Conservation (phyloP, 2,329 filamentous ascomycete genomes). For the Helotiales sp. region DNA sequence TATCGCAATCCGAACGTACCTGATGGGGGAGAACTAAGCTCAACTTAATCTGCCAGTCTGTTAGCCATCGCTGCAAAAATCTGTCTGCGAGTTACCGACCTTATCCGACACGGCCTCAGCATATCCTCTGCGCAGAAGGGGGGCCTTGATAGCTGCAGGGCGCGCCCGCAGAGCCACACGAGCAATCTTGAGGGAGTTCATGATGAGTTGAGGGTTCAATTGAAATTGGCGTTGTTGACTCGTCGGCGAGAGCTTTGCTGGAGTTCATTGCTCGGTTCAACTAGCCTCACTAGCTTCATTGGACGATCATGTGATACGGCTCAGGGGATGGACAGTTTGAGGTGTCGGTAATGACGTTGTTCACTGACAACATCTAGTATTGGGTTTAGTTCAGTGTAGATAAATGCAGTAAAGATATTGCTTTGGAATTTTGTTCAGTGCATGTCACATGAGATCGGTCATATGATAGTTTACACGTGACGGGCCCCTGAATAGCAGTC, state of each 20-base stretch:
- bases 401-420: neutral
- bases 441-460: neutral
- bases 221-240: constrained; percentile 47
- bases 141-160: constrained; percentile 75
- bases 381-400: too few species aligned
- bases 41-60: constrained; percentile 78
- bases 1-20: constrained; percentile 64
- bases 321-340: too few species aligned
- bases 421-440: neutral
- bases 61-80: constrained; percentile 39
- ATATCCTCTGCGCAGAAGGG: constrained; percentile 86
- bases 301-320: constrained; percentile 16
- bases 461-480: neutral
- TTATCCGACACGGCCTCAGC: constrained; percentile 87
- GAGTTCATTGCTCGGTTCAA: constrained; percentile 23
- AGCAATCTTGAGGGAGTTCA: constrained; percentile 95
- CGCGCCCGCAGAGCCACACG: constrained; percentile 85
- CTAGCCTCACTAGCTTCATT: neutral
- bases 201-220: constrained; percentile 58
- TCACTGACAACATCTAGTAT: too few species aligned
- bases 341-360: too few species aligned
- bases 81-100: constrained; percentile 51
- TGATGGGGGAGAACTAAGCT: constrained; percentile 97
- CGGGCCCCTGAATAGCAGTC: neutral
- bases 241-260: constrained; percentile 30